Evolutionary conservation across 371 early-diverging fungal genomes (phyloP), one percentile per base, ranked within the genome.

Genomic region (Mortierella sp.): DNA sequence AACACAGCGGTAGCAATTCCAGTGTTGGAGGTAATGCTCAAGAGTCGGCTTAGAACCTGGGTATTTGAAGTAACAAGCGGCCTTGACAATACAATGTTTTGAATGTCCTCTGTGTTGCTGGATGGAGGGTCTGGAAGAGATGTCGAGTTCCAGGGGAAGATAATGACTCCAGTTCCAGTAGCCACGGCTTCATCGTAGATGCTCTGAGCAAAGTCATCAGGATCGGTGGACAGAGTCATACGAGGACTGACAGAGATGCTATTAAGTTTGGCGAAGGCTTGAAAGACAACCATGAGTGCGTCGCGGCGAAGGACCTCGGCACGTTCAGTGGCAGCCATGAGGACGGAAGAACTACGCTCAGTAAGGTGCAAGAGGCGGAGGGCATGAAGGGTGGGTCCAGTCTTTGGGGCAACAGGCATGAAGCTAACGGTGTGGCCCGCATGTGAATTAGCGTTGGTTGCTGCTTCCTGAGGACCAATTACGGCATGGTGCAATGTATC

Each of bases 191-290:
- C 84, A 20, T 84, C 86, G 0, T 84, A 71, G 47, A 93, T 86
- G 63, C 86, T 87, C 26, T 85, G 84, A n/a, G 89, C 88, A 78
- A 91, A 93, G 60, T 89, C 89, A 49, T 87, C 86, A 8, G 84
- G 81, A 52, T 81, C 81, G 14, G 87, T 83, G 10, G 84, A 77
- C 28, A 88, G 64, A 14, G 77, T 66, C 73, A 91, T 76, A 8
- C 76, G 72, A 16, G 88, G 76, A 8, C 85, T 70, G 37, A 90
- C 79, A 0, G 78, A 74, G 59, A 95, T 86, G 6, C 89, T 84
- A 70, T 91, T 91, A 26, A 95, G 86, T n/a, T 87, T 89, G n/a
- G 92, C 92, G 84, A 94, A 95, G 0, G 96, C 92, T 16, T 93
- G 87, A 74, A 96, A 88, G 49, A 95, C 93, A n/a, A 88, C 89